Evolutionary conservation across 1,139 yeast genomes (phyloP).

Genomic region (Kodamaea suecica): DNA sequence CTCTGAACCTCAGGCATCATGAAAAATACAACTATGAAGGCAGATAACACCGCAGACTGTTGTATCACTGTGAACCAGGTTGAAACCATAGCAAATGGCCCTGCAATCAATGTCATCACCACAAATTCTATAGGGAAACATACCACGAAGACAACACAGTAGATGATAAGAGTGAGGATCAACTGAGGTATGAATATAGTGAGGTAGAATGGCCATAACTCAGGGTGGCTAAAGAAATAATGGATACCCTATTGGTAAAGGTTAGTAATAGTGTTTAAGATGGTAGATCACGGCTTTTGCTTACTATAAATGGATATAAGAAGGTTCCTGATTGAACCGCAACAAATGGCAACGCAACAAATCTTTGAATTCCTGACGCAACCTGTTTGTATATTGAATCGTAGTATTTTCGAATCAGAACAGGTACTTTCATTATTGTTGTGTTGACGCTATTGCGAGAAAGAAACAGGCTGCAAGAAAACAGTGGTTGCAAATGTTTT

Average conservation of each 20-base stretch:
- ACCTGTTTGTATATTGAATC: constrained; percentile 4
- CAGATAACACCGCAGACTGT: constrained; percentile 49
- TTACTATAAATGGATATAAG: constrained; percentile 27
- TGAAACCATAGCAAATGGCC: constrained; percentile 53
- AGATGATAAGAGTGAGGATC: constrained; percentile 40
- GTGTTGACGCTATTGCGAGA: too few species aligned
- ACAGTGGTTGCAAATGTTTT: too few species aligned
- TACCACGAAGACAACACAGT: constrained; percentile 33
- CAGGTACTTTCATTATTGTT: too few species aligned
- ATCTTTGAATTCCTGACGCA: not conserved
- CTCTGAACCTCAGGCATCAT: constrained; percentile 59
- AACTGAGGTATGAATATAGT: constrained; percentile 48
- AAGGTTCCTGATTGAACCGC: constrained; percentile 23
- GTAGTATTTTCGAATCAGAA: too few species aligned
- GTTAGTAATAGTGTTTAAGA: not conserved
- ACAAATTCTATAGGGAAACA: constrained; percentile 50
- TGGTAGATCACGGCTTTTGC: constrained; percentile 11
- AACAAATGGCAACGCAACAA: constrained; percentile 13
- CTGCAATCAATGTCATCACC: constrained; percentile 46
- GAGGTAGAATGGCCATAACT: constrained; percentile 51
- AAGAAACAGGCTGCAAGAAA: too few species aligned
- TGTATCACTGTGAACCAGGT: constrained; percentile 55
- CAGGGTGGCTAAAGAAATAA: constrained; percentile 44
- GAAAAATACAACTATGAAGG: constrained; percentile 45
- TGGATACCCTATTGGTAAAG: constrained; percentile 32